phyloP scores from a whole-genome alignment of 176 grass and related monocot genomes.

The Rhipidocladum racemiflorum region DNA sequence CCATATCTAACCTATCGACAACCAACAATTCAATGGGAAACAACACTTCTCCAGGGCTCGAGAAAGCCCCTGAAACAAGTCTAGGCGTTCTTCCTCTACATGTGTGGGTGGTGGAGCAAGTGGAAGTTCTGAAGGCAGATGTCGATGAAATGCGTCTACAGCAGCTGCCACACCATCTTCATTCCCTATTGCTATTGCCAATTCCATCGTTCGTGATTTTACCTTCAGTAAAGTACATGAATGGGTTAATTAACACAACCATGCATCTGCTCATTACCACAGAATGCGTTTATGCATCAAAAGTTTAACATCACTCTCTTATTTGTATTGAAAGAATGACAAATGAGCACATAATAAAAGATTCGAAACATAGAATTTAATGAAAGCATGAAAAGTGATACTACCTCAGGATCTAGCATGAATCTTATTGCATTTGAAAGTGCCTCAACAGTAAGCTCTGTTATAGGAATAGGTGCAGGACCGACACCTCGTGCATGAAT shows the following conservation, averaged over 20 bases:
- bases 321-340: background rate
- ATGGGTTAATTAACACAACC: constrained; percentile 2
- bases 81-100: constrained; percentile 48
- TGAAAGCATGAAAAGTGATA: background rate
- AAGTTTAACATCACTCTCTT: background rate
- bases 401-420: constrained; percentile 91
- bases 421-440: constrained; percentile 80
- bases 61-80: constrained; percentile 55
- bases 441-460: constrained; percentile 69
- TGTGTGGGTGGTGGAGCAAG: constrained; percentile 26
- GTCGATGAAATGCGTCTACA: constrained; percentile 73
- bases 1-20: background rate
- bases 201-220: constrained; percentile 64
- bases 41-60: constrained; percentile 74
- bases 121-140: constrained; percentile 69
- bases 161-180: constrained; percentile 87
- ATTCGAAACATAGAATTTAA: background rate
- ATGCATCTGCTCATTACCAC: background rate
- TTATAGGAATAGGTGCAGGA: constrained; percentile 75
- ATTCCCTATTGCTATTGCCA: constrained; percentile 78
- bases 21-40: constrained; percentile 55
- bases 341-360: background rate
- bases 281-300: background rate
- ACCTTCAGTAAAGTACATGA: constrained; percentile 51
- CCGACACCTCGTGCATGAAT: constrained; percentile 75